Evolutionary conservation across 2,329 filamentous ascomycete species (phyloP).

Genomic region (Cercospora sp.): DNA sequence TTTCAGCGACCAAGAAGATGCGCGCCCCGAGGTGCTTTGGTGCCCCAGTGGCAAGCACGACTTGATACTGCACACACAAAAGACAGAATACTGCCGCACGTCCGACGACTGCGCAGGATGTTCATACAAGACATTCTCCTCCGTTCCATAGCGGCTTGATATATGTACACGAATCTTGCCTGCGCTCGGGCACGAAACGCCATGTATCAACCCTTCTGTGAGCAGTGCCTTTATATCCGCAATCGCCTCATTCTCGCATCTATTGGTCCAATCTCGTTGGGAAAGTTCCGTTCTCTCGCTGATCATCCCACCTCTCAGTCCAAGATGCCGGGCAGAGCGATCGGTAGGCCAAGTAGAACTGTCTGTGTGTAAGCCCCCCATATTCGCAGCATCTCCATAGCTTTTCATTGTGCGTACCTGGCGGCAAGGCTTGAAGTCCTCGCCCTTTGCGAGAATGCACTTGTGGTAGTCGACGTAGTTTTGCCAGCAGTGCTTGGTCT

Average conservation of each 20-base stretch:
- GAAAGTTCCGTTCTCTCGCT: constrained; percentile 69
- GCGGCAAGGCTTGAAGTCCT: constrained; percentile 95
- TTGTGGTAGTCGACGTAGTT: constrained; percentile 99
- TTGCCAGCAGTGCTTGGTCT: constrained; percentile 99
- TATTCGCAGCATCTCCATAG: not conserved
- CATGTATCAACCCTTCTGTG: not conserved
- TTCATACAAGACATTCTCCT: constrained; percentile 5
- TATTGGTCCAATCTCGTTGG: constrained; percentile 53
- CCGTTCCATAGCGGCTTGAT: constrained; percentile 7
- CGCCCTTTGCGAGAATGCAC: constrained; percentile 97
- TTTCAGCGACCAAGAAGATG: not conserved
- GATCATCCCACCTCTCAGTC: constrained; percentile 94
- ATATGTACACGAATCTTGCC: constrained; percentile 24
- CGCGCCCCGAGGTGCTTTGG: not conserved
- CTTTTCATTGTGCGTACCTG: constrained; percentile 63
- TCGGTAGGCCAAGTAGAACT: constrained; percentile 97
- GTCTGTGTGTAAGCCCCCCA: constrained; percentile 7
- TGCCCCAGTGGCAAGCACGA: not conserved
- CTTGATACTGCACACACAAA: not conserved
- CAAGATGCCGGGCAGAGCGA: constrained; percentile 96
- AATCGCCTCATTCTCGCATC: constrained; percentile 13
- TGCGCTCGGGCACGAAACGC: constrained; percentile 6
- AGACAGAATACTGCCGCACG: not conserved
- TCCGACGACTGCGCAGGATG: no score
- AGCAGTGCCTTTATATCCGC: not conserved